Conservation (phyloP, 148 eudicot genomes). For the Rhododendron ferrugineum region DNA sequence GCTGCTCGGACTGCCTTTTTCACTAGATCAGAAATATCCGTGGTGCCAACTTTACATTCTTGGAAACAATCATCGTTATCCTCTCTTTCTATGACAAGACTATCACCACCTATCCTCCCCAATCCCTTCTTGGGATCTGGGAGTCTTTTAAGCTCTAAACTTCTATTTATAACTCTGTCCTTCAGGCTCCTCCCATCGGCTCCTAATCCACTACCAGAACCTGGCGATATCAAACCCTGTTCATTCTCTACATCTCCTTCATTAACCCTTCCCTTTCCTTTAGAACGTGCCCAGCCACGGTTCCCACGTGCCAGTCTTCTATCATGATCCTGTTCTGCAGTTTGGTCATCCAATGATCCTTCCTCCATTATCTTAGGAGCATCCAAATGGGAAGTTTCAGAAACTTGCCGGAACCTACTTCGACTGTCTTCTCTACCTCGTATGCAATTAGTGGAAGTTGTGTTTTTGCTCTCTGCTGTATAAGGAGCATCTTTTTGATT, state of each 20-base stretch:
- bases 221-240: slow-evolving; percentile 51
- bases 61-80: slow-evolving; percentile 74
- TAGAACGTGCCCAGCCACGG: slow-evolving; percentile 40
- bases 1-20: slow-evolving; percentile 91
- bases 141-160: slow-evolving; percentile 38
- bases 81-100: slow-evolving; percentile 42
- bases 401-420: slow-evolving; percentile 42
- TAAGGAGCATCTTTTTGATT: slow-evolving; percentile 53
- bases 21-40: slow-evolving; percentile 76
- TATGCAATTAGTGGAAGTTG: slow-evolving; percentile 24
- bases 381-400: slow-evolving; percentile 54
- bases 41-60: slow-evolving; percentile 73
- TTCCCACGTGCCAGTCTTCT: slow-evolving; percentile 35
- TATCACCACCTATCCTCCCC: slow-evolving; percentile 33
- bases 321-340: slow-evolving; percentile 42
- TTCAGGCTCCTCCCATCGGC: slow-evolving; percentile 40
- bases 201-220: slow-evolving; percentile 57
- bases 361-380: slow-evolving; percentile 48
- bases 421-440: slow-evolving; percentile 75
- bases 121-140: slow-evolving; percentile 35
- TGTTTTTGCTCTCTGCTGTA: slow-evolving; percentile 43
- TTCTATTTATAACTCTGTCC: slow-evolving; percentile 43
- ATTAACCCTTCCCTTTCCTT: slow-evolving; percentile 48
- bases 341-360: slow-evolving; percentile 38
- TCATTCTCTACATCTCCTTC: slow-evolving; percentile 54